These are phyloP conservation scores for Cercospora sojina DNA, from an alignment of 2,329 filamentous ascomycete genomes.

Conservation along the genomic window DNA sequence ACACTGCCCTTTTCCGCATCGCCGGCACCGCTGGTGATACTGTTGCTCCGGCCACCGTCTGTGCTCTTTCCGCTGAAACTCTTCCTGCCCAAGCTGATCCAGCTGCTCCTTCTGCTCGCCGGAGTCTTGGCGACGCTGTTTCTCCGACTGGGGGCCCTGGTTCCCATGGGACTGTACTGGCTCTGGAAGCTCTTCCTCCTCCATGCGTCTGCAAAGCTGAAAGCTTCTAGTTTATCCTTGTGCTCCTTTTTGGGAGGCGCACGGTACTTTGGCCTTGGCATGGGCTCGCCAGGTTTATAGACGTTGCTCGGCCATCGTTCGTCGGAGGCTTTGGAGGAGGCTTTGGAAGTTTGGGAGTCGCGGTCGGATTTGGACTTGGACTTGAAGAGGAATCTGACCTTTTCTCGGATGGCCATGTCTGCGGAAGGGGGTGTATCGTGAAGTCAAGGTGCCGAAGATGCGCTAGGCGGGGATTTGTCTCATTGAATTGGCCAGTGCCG, in stretches of 20 bases:
- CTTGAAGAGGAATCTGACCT: conserved; percentile 47
- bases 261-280: conserved; percentile 53
- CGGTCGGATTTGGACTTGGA: conserved; percentile 36
- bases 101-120: conserved; percentile 31
- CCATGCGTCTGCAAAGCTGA: conserved; percentile 50
- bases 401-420: conserved; percentile 49
- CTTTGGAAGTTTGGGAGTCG: conserved; percentile 31
- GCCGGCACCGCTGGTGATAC: conserved; percentile 19
- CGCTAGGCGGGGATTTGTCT: background rate
- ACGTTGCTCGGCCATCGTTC: conserved; percentile 46
- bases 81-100: conserved; percentile 31
- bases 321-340: conserved; percentile 32
- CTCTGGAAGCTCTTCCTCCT: conserved; percentile 46
- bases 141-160: conserved; percentile 44
- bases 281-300: conserved; percentile 53
- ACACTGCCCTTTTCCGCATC: conserved; percentile 25
- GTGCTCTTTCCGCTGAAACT: conserved; percentile 26
- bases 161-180: conserved; percentile 52
- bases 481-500: background rate
- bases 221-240: conserved; percentile 51
- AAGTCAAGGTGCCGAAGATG: background rate
- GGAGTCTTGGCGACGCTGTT: conserved; percentile 23
- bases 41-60: conserved; percentile 23
- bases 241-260: conserved; percentile 51
- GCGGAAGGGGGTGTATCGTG: background rate